Base-by-base conservation (phyloP, 768 basidiomycete genomes). In the Mycena chlorophos region DNA sequence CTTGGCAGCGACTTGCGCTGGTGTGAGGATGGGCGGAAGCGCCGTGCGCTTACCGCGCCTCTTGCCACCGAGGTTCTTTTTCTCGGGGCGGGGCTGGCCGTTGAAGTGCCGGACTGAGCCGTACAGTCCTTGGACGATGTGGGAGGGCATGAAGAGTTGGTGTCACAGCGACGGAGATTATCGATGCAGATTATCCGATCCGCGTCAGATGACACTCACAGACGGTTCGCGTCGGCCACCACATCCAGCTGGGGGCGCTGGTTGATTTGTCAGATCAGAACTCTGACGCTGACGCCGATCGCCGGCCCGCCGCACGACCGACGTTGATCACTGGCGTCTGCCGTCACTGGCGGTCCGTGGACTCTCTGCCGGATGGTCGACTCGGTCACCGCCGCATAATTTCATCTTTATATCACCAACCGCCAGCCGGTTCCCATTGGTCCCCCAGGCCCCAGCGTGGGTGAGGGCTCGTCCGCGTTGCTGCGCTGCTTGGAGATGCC, bases 191-290 rank as follows among this genome's bases (percentile, higher is more conserved):
- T 37, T 37, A n/a, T 37, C 34, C n/a, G 34, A 10, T 10, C n/a
- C 54, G 55, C 19, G 34, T 37, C 12, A 37, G 10, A 37, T 37
- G 34, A 10, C 12, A 60, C 53, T 0, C 2, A 10, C 14, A 30
- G 16, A 26, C 39, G 58, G 22, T 51, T 49, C 55, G 48, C n/a
- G n/a, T 37, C 12, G n/a, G 10, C n/a, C 12, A 37, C n/a, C n/a
- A 37, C n/a, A 37, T 10, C n/a, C 10, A 37, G n/a, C n/a, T n/a
- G n/a, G n/a, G n/a, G n/a, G n/a, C n/a, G n/a, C n/a, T n/a, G n/a
- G n/a, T n/a, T n/a, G n/a, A n/a, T n/a, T n/a, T n/a, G n/a, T n/a
- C n/a, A n/a, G n/a, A n/a, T n/a, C n/a, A n/a, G n/a, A n/a, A n/a
- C n/a, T n/a, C n/a, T n/a, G n/a, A n/a, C n/a, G n/a, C n/a, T n/a